Conservation (phyloP, 192 early-diverging fungal species). For the Backusella liffmaniae region DNA sequence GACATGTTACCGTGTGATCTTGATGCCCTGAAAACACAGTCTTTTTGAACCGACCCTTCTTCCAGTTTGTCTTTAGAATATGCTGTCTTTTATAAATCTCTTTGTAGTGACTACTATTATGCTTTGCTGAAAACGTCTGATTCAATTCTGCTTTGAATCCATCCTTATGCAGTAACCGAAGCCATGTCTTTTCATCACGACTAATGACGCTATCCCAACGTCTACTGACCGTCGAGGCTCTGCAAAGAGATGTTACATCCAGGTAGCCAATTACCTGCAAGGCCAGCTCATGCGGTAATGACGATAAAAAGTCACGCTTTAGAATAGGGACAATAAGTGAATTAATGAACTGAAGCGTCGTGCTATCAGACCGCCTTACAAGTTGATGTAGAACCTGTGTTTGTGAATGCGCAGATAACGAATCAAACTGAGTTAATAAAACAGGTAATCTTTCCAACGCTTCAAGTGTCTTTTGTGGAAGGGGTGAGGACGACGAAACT, state of each 20-base stretch:
- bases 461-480: neutral
- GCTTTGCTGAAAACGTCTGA: neutral
- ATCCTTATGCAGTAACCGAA: constrained; percentile 41
- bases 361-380: neutral
- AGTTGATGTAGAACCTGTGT: neutral
- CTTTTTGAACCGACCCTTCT: constrained; percentile 66
- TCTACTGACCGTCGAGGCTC: constrained; percentile 73
- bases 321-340: constrained; percentile 81
- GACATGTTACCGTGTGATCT: constrained; percentile 75
- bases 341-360: constrained; percentile 83
- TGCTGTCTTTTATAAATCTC: constrained; percentile 76
- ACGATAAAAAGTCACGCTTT: constrained; percentile 84
- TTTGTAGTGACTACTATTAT: constrained; percentile 66
- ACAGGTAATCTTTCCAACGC: neutral
- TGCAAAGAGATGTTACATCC: constrained; percentile 75
- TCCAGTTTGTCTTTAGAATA: constrained; percentile 84
- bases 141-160: constrained; percentile 30
- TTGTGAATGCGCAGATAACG: neutral
- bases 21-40: constrained; percentile 82
- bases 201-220: constrained; percentile 78
- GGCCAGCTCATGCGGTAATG: constrained; percentile 66
- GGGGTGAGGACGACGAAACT: neutral
- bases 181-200: constrained; percentile 60
- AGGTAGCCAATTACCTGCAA: constrained; percentile 82
- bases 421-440: neutral